These are phyloP conservation scores for Psilocybe cubensis DNA, from an alignment of 768 basidiomycete species.

Conservation along the genomic window DNA sequence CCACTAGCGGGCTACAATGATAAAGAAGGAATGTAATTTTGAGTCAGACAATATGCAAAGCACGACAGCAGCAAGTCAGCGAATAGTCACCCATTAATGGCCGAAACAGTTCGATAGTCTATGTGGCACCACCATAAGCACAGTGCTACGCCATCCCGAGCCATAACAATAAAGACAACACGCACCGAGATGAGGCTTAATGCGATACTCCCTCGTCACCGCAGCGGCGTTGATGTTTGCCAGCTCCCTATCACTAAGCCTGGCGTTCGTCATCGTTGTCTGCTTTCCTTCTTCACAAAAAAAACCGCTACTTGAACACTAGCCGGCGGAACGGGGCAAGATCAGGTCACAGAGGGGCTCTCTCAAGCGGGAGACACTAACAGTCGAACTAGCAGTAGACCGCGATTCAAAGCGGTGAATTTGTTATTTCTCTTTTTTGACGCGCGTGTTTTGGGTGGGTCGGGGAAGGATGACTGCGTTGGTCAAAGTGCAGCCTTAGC, in stretches of 20 bases:
- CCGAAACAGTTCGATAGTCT: slow-evolving; percentile 99
- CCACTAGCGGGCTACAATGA: slow-evolving; percentile 80
- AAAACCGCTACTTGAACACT: background rate
- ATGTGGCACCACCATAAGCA: slow-evolving; percentile 11
- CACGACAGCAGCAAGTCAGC: background rate
- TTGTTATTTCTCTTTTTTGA: background rate
- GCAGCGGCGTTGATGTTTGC: slow-evolving; percentile 87
- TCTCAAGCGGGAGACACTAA: no score
- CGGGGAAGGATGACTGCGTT: background rate
- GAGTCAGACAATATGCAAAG: background rate
- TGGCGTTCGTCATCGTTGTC: slow-evolving; percentile 53
- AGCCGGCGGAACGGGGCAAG: background rate
- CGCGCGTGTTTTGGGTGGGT: background rate
- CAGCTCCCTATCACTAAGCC: slow-evolving; percentile 72
- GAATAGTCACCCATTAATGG: slow-evolving; percentile 84
- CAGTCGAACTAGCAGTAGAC: no score
- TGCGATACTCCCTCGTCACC: slow-evolving; percentile 85
- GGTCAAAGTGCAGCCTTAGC: no score
- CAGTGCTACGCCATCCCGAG: background rate
- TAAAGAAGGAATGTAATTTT: slow-evolving; percentile 13
- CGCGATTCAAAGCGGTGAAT: background rate
- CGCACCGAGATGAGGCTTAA: slow-evolving; percentile 87
- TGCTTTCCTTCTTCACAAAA: no score
- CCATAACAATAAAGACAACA: slow-evolving; percentile 7
- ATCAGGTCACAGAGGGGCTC: no score